These are phyloP conservation scores for Colletotrichum phormii DNA, from an alignment of 2,329 filamentous ascomycete species.

Conservation along the genomic window DNA sequence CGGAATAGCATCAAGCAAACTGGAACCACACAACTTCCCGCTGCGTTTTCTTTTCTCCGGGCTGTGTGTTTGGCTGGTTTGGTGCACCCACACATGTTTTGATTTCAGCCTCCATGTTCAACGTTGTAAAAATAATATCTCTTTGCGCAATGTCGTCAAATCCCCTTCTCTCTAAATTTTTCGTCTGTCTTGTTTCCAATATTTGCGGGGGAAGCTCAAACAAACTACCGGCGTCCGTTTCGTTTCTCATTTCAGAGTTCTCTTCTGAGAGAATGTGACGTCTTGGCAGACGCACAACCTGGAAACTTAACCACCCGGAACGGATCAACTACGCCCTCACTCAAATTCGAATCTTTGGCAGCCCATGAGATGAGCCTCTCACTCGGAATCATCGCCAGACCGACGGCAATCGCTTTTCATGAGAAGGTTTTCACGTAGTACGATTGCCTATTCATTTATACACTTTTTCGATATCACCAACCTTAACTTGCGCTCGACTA, in stretches of 20 bases:
- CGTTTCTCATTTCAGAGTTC: constrained; percentile 10
- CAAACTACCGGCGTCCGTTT: background rate
- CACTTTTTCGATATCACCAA: background rate
- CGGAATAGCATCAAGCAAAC: background rate
- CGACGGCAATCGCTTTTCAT: background rate
- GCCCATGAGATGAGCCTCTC: background rate
- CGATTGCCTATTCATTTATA: background rate
- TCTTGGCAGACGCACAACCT: constrained; percentile 22
- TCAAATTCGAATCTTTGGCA: background rate
- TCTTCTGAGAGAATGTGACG: constrained; percentile 14
- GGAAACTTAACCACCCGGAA: background rate
- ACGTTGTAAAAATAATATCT: background rate
- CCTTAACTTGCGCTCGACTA: background rate
- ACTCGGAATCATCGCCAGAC: background rate
- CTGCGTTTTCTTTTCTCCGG: constrained; percentile 30
- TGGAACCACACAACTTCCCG: background rate
- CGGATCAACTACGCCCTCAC: background rate
- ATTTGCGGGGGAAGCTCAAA: background rate
- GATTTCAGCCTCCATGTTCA: background rate
- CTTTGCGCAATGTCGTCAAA: background rate
- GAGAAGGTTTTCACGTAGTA: background rate
- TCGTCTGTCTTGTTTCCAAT: background rate
- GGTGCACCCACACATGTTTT: background rate
- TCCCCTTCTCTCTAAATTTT: background rate
- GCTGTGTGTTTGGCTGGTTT: background rate